Evolutionary conservation across 2,329 filamentous ascomycete genomes (phyloP).

Genomic region (Dactylellina sp.): DNA sequence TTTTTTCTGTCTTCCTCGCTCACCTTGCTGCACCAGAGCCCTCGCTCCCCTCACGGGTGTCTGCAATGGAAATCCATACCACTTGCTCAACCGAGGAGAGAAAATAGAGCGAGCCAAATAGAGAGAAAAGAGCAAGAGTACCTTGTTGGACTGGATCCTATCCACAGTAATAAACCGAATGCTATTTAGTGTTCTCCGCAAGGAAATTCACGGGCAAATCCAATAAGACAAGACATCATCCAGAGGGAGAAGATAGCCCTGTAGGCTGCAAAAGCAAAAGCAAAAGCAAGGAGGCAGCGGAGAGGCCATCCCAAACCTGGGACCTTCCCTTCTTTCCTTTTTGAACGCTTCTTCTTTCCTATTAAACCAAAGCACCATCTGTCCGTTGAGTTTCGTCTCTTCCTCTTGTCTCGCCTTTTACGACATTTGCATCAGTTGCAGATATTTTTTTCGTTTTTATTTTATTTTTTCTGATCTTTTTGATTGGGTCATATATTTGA

Average conservation of each 20-base stretch:
- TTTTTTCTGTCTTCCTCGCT: neutral
- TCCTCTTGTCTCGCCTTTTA: slow-evolving; percentile 47
- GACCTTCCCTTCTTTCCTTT: slow-evolving; percentile 57
- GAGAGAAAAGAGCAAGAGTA: slow-evolving; percentile 16
- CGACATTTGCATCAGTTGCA: slow-evolving; percentile 23
- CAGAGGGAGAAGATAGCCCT: slow-evolving; percentile 21
- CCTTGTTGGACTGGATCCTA: slow-evolving; percentile 36
- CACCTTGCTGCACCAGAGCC: slow-evolving; percentile 11
- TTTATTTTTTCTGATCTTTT: slow-evolving; percentile 21
- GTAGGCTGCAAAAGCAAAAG: slow-evolving; percentile 27
- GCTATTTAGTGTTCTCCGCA: slow-evolving; percentile 2
- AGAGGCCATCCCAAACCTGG: slow-evolving; percentile 54
- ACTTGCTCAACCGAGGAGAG: slow-evolving; percentile 50
- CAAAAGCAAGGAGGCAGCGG: slow-evolving; percentile 35
- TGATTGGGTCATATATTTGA: slow-evolving; percentile 4
- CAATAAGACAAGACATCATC: slow-evolving; percentile 10
- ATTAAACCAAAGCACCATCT: slow-evolving; percentile 55
- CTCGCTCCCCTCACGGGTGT: slow-evolving; percentile 4
- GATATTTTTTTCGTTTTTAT: slow-evolving; percentile 29
- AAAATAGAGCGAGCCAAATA: neutral
- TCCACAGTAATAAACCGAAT: slow-evolving; percentile 37
- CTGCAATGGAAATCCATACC: neutral
- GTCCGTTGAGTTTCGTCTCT: slow-evolving; percentile 55
- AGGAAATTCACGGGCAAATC: slow-evolving; percentile 42
- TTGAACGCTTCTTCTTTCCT: slow-evolving; percentile 57